Conservation (phyloP, 306 rosid species). For the Acacia melanoxylon region DNA sequence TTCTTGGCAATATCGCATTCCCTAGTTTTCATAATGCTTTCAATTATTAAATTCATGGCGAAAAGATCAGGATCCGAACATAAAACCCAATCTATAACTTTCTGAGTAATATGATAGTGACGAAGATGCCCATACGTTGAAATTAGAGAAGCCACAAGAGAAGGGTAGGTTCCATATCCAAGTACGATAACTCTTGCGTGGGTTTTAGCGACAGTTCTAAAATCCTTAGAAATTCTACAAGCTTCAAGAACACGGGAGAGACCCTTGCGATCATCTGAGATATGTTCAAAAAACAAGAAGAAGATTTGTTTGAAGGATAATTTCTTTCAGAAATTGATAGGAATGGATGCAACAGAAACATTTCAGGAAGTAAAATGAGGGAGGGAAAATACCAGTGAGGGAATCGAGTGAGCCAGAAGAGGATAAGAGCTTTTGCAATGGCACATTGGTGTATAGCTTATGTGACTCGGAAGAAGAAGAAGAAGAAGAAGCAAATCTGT, state of each 20-base stretch:
- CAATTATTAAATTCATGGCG: conserved; percentile 45
- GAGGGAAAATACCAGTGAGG: conserved; percentile 6
- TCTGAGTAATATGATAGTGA: conserved; percentile 29
- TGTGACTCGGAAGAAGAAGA: conserved; percentile 13
- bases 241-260: conserved; percentile 49
- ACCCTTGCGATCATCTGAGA: conserved; percentile 43
- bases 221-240: conserved; percentile 38
- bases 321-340: not conserved
- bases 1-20: conserved; percentile 53
- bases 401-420: conserved; percentile 1
- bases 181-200: conserved; percentile 50
- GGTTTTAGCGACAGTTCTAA: conserved; percentile 42
- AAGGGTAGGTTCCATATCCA: conserved; percentile 63
- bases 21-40: conserved; percentile 43
- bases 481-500: conserved; percentile 1
- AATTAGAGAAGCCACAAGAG: conserved; percentile 50
- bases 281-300: not conserved
- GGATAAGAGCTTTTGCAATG: conserved; percentile 14
- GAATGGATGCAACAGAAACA: too few species aligned
- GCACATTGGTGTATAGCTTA: not conserved
- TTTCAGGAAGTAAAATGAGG: conserved; percentile 1
- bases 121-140: conserved; percentile 47
- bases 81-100: conserved; percentile 32
- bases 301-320: not conserved
- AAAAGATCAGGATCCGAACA: conserved; percentile 23